Percentiles rank a stretch among this genome's conserved stretches.
phyloP scores from a whole-genome alignment of 2,329 filamentous ascomycete species.

The Chrysoporthe deuterocubensis region DNA sequence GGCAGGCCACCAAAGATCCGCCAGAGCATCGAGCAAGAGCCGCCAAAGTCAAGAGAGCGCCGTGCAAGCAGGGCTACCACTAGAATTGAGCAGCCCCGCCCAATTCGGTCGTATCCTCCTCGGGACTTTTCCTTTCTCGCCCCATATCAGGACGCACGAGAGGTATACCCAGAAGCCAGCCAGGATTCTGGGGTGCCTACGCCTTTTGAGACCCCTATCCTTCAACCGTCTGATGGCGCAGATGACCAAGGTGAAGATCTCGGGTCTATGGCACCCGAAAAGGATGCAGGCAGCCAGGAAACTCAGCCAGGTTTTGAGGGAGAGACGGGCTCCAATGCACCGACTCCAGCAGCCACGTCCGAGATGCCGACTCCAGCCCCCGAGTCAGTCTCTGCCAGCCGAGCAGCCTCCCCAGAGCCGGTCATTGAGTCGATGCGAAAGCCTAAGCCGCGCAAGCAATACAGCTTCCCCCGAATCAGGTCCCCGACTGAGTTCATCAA shows the following conservation, averaged over 20 bases:
- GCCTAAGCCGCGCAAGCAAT: constrained; percentile 39
- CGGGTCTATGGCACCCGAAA: constrained; percentile 21
- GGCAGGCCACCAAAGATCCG: constrained; percentile 25
- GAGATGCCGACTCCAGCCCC: constrained; percentile 24
- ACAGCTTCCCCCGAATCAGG: constrained; percentile 54
- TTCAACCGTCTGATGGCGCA: constrained; percentile 22
- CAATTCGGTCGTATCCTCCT: constrained; percentile 16
- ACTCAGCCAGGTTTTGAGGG: constrained; percentile 17
- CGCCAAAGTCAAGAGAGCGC: constrained; percentile 14
- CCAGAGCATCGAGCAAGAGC: constrained; percentile 26
- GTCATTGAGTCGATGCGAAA: constrained; percentile 25
- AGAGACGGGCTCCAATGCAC: constrained; percentile 26
- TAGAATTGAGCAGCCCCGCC: constrained; percentile 21
- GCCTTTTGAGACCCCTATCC: constrained; percentile 21
- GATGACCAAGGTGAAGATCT: constrained; percentile 20
- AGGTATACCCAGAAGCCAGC: constrained; percentile 23
- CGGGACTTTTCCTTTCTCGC: constrained; percentile 26
- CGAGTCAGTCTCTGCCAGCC: constrained; percentile 25
- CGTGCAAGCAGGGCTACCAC: constrained; percentile 9
- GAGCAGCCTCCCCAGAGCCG: constrained; percentile 25
- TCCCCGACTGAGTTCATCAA: constrained; percentile 54
- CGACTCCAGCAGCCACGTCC: constrained; percentile 34
- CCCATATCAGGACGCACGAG: constrained; percentile 22
- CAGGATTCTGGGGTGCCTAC: constrained; percentile 23
- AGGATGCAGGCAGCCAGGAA: constrained; percentile 20